A percentile compares a stretch with the other conserved stretches of the same genome.
These are phyloP conservation scores for Brassica rapa DNA, from an alignment of 345 rosid genomes.

Conservation along the genomic window DNA sequence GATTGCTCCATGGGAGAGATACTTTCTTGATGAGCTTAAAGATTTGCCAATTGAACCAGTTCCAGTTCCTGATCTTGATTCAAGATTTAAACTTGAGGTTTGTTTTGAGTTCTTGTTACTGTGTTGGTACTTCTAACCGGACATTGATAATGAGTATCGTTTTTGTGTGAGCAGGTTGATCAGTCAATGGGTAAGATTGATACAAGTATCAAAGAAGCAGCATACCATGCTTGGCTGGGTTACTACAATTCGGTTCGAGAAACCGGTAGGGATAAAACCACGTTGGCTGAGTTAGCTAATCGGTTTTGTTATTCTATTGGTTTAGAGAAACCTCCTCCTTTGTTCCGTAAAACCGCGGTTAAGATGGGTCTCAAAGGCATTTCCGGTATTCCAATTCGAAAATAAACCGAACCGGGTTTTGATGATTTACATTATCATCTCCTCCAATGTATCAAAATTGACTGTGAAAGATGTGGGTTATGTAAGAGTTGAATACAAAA, in stretches of 20 bases:
- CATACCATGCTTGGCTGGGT: constrained; percentile 96
- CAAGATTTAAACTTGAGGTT: constrained; percentile 63
- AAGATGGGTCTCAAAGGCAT: constrained; percentile 96
- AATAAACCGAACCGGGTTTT: constrained; percentile 35
- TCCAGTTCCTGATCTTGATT: constrained; percentile 60
- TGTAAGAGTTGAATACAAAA: neutral
- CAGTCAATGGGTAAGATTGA: constrained; percentile 69
- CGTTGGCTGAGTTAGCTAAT: constrained; percentile 76
- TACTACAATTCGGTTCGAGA: constrained; percentile 85
- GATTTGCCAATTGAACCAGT: constrained; percentile 76
- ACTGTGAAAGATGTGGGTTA: neutral
- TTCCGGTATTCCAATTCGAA: constrained; percentile 63
- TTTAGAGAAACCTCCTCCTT: constrained; percentile 68
- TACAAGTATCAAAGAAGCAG: constrained; percentile 82
- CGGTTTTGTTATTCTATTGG: constrained; percentile 80
- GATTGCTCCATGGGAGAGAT: constrained; percentile 95
- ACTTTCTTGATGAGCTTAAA: constrained; percentile 77
- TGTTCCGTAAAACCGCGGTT: constrained; percentile 79
- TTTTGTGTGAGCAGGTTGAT: constrained; percentile 56
- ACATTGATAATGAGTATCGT: neutral
- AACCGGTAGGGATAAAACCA: constrained; percentile 87
- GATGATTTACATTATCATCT: neutral
- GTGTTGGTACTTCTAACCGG: neutral
- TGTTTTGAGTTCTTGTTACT: constrained; percentile 1
- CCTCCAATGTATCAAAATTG: neutral